A percentile compares a stretch with the other conserved stretches of the same genome.
Evolutionary conservation across 257 asterid genomes (phyloP).

Genomic region (Plantago ovata): DNA sequence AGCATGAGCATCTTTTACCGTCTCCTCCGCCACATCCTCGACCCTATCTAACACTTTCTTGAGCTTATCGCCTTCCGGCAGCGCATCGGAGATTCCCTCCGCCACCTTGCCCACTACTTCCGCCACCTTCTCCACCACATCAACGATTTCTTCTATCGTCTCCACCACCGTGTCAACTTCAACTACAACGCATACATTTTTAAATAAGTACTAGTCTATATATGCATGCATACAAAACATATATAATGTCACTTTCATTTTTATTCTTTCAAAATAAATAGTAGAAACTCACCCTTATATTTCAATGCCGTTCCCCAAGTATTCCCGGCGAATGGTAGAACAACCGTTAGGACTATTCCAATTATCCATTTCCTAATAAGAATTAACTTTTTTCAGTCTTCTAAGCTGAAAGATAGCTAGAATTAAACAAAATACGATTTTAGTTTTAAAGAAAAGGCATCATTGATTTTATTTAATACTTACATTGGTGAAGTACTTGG

Average conservation of each 20-base stretch:
- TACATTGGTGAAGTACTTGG: conserved; percentile 36
- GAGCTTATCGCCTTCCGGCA: conserved; percentile 47
- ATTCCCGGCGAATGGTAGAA: conserved; percentile 36
- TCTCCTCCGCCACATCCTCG: conserved; percentile 50
- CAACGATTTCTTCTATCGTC: conserved; percentile 51
- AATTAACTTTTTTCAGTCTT: background rate
- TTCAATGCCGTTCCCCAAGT: conserved; percentile 32
- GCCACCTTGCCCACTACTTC: conserved; percentile 52
- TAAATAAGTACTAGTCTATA: too few species aligned
- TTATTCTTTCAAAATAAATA: too few species aligned
- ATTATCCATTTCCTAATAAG: conserved; percentile 37
- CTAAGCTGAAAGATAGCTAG: background rate
- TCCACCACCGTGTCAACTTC: conserved; percentile 54
- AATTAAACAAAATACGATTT: background rate
- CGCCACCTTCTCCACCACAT: conserved; percentile 54
- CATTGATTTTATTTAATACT: background rate
- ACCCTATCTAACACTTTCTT: conserved; percentile 33
- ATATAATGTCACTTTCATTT: too few species aligned
- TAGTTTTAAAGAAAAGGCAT: too few species aligned
- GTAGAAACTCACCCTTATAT: conserved; percentile 27
- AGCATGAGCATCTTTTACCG: conserved; percentile 44
- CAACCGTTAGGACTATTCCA: conserved; percentile 28
- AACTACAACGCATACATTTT: conserved; percentile 25
- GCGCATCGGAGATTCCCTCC: conserved; percentile 38
- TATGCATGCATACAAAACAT: too few species aligned